A percentile compares a stretch with the other conserved stretches of the same genome.
Conservation (phyloP, 1,284 basidiomycete species). For the Fomitopsis pinicola region DNA sequence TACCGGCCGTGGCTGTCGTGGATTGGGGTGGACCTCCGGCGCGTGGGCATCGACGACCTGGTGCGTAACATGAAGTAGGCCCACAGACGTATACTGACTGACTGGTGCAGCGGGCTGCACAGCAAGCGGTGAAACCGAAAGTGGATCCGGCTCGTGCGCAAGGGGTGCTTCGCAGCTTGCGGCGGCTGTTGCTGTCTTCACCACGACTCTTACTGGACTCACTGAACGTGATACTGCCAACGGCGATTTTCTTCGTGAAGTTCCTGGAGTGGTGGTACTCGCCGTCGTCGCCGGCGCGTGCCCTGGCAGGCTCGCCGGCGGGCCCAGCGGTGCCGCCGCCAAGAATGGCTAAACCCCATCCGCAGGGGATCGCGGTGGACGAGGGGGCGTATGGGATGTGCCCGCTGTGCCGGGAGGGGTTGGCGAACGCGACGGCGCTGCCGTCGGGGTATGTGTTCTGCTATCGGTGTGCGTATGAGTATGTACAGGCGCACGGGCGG, state of each 20-base stretch:
- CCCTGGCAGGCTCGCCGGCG: conserved; percentile 53
- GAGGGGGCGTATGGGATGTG: conserved; percentile 73
- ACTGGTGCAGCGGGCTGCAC: conserved; percentile 26
- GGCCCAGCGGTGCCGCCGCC: conserved; percentile 75
- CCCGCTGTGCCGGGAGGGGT: conserved; percentile 72
- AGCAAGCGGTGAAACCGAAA: conserved; percentile 15
- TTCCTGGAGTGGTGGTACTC: conserved; percentile 99
- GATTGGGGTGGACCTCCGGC: conserved; percentile 80
- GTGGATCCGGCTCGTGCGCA: conserved; percentile 23
- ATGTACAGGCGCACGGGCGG: conserved; percentile 72
- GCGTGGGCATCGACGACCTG: conserved; percentile 74
- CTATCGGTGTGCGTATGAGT: conserved; percentile 87
- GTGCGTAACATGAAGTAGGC: conserved; percentile 34
- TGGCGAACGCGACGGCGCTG: conserved; percentile 88
- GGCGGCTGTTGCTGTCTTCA: conserved; percentile 43
- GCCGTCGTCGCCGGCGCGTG: conserved; percentile 81
- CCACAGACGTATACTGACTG: neutral
- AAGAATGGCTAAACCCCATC: conserved; percentile 67
- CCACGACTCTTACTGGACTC: conserved; percentile 70
- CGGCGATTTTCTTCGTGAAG: conserved; percentile 94
- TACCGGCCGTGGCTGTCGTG: conserved; percentile 91
- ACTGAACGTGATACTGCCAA: conserved; percentile 81
- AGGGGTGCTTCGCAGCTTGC: conserved; percentile 38
- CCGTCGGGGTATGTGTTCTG: conserved; percentile 96
- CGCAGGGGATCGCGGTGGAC: conserved; percentile 57